Evolutionary conservation across 2,329 filamentous ascomycete genomes (phyloP).

Genomic region (Aureobasidium sp.): DNA sequence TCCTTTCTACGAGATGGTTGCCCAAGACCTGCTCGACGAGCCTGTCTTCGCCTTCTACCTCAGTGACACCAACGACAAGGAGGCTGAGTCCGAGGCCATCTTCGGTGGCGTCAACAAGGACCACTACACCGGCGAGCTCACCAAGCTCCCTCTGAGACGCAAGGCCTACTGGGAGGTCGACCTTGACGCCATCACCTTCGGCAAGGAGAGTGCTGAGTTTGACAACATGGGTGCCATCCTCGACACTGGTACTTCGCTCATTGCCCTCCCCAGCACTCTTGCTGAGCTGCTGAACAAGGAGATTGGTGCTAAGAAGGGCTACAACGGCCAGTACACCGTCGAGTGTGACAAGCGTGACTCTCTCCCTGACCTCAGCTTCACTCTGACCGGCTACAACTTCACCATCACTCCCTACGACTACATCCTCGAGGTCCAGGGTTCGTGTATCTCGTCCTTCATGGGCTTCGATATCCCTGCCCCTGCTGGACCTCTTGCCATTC

Average conservation of each 20-base stretch:
- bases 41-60: slow-evolving; percentile 97
- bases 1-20: slow-evolving; percentile 92
- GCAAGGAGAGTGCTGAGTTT: slow-evolving; percentile 76
- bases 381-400: slow-evolving; percentile 85
- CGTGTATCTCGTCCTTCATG: slow-evolving; percentile 96
- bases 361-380: slow-evolving; percentile 89
- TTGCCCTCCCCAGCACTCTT: slow-evolving; percentile 82
- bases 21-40: slow-evolving; percentile 84
- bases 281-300: slow-evolving; percentile 96
- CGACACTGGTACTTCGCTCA: slow-evolving; percentile 96
- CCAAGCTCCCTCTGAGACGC: slow-evolving; percentile 87
- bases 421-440: slow-evolving; percentile 89
- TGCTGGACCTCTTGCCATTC: slow-evolving; percentile 84
- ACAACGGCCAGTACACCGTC: slow-evolving; percentile 91
- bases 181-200: slow-evolving; percentile 83
- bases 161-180: slow-evolving; percentile 99
- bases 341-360: slow-evolving; percentile 77
- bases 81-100: slow-evolving; percentile 72
- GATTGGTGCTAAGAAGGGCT: slow-evolving; percentile 97
- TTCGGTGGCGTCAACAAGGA: slow-evolving; percentile 83
- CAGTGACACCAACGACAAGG: slow-evolving; percentile 61
- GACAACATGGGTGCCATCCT: slow-evolving; percentile 94
- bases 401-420: slow-evolving; percentile 84
- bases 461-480: slow-evolving; percentile 82
- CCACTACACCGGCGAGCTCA: slow-evolving; percentile 79